Conservation (phyloP, 345 rosid species). For the Gossypium australe region DNA sequence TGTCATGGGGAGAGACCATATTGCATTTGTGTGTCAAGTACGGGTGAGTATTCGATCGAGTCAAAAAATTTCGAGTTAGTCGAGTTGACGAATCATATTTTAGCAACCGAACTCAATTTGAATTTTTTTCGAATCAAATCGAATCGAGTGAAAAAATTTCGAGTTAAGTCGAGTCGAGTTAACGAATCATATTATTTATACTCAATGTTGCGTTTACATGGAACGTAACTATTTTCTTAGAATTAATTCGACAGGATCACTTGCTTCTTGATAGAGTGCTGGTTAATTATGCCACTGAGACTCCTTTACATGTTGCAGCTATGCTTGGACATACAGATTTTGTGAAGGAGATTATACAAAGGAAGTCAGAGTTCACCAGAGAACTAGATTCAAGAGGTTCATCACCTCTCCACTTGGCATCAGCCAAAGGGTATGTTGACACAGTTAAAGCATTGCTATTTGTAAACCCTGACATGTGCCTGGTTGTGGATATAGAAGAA, state of each 20-base stretch:
- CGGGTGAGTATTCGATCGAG: too few species aligned
- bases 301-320: constrained; percentile 12
- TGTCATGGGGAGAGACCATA: too few species aligned
- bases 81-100: too few species aligned
- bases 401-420: constrained; percentile 20
- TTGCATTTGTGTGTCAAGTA: too few species aligned
- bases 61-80: too few species aligned
- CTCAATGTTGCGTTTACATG: too few species aligned
- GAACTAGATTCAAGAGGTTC: constrained; percentile 5
- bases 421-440: constrained; percentile 16
- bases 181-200: too few species aligned
- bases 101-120: too few species aligned
- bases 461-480: constrained; percentile 12
- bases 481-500: not conserved
- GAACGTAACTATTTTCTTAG: not conserved
- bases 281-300: not conserved
- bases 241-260: constrained; percentile 4
- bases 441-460: constrained; percentile 8
- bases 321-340: constrained; percentile 20
- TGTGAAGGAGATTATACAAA: constrained; percentile 1
- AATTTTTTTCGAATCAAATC: too few species aligned
- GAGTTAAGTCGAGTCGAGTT: too few species aligned
- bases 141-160: too few species aligned
- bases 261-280: constrained; percentile 12
- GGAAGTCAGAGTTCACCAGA: constrained; percentile 16